Conservation (phyloP, 352 stramenopile genomes). For the Phytophthora sojae region DNA sequence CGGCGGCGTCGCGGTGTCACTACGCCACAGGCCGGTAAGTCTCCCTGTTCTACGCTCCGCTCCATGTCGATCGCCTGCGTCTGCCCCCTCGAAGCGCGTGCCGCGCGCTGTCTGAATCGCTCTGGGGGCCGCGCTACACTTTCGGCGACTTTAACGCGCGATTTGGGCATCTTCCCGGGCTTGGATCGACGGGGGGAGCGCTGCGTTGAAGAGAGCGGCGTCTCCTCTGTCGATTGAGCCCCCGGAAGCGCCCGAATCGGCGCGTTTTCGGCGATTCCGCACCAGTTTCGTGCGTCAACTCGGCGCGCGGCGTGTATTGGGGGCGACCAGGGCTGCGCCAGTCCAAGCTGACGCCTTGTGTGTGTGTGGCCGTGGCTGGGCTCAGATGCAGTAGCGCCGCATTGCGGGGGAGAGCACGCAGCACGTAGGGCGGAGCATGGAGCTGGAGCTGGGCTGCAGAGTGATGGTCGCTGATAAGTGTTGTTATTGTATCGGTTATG, state of each 20-base stretch:
- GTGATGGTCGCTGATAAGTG: conserved; percentile 32
- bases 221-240: conserved; percentile 32
- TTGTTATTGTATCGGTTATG: conserved; percentile 38
- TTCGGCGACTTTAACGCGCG: conserved; percentile 1
- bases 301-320: neutral
- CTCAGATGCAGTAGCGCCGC: conserved; percentile 43
- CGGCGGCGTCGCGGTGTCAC: conserved; percentile 32
- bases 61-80: conserved; percentile 18
- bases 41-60: neutral
- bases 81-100: conserved; percentile 33
- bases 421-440: conserved; percentile 24
- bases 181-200: conserved; percentile 15
- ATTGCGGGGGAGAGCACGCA: conserved; percentile 31
- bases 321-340: neutral
- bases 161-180: conserved; percentile 12
- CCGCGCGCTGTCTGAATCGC: conserved; percentile 24
- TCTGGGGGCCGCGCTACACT: conserved; percentile 19
- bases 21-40: conserved; percentile 47
- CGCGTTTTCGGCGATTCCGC: conserved; percentile 26
- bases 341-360: conserved; percentile 18
- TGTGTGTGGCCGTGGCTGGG: conserved; percentile 23
- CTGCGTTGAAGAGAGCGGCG: conserved; percentile 15
- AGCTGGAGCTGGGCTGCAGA: conserved; percentile 1
- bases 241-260: conserved; percentile 17
- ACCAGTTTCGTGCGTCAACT: neutral